Evolutionary conservation across 192 early-diverging fungal species (phyloP), one percentile per base, ranked within the genome.

Genomic region (Gamsiella multidivaricata): DNA sequence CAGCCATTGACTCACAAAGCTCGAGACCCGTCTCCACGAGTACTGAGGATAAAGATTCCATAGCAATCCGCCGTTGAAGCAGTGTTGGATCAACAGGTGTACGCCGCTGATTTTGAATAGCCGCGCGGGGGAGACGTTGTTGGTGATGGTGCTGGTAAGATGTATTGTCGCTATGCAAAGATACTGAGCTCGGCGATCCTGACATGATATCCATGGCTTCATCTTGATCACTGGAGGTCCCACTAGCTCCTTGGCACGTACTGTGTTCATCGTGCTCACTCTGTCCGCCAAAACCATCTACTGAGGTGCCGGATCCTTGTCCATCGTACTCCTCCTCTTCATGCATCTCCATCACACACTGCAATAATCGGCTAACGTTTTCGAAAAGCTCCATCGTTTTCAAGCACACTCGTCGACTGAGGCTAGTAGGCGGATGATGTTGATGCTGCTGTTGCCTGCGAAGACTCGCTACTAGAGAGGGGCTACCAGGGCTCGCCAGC

Each of bases 351-450:
- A 62, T 47, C 8, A 78, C 53, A 18, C 73, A 78, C 31, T 78
- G 73, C 29, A 78, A n/a, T 2, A 78, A 26, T 2, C 65, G 39
- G 23, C 34, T 41, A 28, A 78, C 34, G 31, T 58, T 69, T 23
- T 78, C 73, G 58, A 63, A 78, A 11, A 78, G 23, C 37, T 78
- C 73, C 73, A 78, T 78, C 2, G 73, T 78, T 31, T 67, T 61
- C 22, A 78, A 20, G 12, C 61, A 57, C 3, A 63, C 52, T 14
- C 73, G 65, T 11, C 73, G 51, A 6, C 20, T 61, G 28, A 55
- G 26, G 0, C 61, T 57, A 25, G 73, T 32, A 3, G 46, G 43
- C 4, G 42, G 18, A 1, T 36, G 51, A n/a, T 43, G 51, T 9
- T 61, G 60, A 1, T 8, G 22, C 20, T 68, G 65, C 5, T 25